These are phyloP conservation scores for Graphilbum ipis-grandicollis DNA, from an alignment of 2,329 filamentous ascomycete species.

Conservation along the genomic window DNA sequence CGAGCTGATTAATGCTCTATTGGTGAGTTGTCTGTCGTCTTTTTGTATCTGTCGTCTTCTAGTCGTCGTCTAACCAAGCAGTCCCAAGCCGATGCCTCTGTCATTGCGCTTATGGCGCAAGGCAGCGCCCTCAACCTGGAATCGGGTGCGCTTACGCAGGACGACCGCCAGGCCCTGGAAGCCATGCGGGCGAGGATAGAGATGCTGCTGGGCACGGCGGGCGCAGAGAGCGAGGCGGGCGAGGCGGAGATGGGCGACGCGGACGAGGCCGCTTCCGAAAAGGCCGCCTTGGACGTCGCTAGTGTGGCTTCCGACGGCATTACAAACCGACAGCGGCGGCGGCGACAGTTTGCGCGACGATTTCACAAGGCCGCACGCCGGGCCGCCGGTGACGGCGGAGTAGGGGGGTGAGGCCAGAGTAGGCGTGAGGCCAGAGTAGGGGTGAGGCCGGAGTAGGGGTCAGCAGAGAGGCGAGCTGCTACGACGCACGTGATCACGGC, in stretches of 20 bases:
- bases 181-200: slow-evolving; percentile 26
- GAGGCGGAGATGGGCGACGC: not conserved
- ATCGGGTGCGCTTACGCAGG: slow-evolving; percentile 18
- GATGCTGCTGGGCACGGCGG: slow-evolving; percentile 2
- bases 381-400: no score
- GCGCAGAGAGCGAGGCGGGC: not conserved
- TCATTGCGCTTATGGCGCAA: slow-evolving; percentile 32
- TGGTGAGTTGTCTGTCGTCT: slow-evolving; percentile 37
- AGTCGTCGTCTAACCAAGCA: slow-evolving; percentile 11
- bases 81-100: slow-evolving; percentile 24
- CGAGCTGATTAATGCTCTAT: slow-evolving; percentile 39
- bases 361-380: no score
- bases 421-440: no score
- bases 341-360: slow-evolving; percentile 9
- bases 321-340: slow-evolving; percentile 10
- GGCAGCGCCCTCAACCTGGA: slow-evolving; percentile 25
- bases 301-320: no score
- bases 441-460: no score
- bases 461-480: no score
- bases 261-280: not conserved
- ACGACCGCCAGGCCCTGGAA: slow-evolving; percentile 27
- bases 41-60: not conserved
- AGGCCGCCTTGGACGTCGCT: no score
- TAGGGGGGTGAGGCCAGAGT: no score
- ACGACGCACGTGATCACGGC: no score